Conservation (phyloP, 257 asterid genomes). For the Vinca minor region DNA sequence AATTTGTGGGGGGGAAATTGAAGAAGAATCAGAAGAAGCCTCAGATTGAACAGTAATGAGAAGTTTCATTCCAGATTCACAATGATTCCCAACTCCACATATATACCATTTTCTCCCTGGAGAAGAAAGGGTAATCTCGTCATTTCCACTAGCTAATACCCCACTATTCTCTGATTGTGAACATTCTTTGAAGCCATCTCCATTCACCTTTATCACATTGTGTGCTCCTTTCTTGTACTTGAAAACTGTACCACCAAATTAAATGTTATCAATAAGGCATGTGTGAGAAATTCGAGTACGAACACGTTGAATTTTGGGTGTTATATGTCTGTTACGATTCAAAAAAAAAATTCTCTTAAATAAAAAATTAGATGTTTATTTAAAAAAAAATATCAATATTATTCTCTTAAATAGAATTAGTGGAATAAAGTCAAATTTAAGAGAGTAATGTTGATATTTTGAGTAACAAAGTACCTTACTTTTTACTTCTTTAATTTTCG, state of each 20-base stretch:
- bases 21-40: not conserved
- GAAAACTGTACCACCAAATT: conserved; percentile 21
- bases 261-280: no score
- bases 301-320: no score
- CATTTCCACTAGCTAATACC: conserved; percentile 17
- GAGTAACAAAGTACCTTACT: no score
- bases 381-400: no score
- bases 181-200: conserved; percentile 22
- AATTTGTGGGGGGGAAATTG: not conserved
- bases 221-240: conserved; percentile 30
- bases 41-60: conserved; percentile 19
- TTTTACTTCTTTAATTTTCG: no score
- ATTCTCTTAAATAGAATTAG: no score
- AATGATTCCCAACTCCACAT: conserved; percentile 26
- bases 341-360: no score
- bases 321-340: no score
- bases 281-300: no score
- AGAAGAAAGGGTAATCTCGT: conserved; percentile 16
- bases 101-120: conserved; percentile 41
- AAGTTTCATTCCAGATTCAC: conserved; percentile 26
- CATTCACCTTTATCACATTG: conserved; percentile 25
- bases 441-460: no score
- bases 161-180: not conserved
- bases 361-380: no score
- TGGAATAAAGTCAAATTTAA: no score